phyloP scores from a whole-genome alignment of 2,329 filamentous ascomycete genomes.

The Diaporthe ilicicola region DNA sequence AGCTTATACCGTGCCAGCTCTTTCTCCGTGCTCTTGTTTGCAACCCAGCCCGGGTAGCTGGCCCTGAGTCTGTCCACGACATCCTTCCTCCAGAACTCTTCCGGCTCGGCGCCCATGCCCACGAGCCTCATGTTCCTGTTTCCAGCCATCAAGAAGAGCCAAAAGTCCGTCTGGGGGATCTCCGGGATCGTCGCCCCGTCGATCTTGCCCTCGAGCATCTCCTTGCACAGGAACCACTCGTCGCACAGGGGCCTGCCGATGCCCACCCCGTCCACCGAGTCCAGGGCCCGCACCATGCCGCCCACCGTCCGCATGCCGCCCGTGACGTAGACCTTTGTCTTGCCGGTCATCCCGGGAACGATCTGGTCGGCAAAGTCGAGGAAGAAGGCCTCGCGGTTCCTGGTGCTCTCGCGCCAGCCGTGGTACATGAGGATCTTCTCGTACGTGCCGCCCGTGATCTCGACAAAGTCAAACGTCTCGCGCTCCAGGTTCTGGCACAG shows the following conservation, averaged over 20 bases:
- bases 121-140: background rate
- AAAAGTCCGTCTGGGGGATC: background rate
- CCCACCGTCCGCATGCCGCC: constrained; percentile 63
- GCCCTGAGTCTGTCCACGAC: background rate
- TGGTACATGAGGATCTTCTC: constrained; percentile 60
- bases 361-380: constrained; percentile 66
- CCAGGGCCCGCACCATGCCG: constrained; percentile 55
- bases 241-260: background rate
- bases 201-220: background rate
- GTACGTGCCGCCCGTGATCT: constrained; percentile 69
- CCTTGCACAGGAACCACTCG: background rate
- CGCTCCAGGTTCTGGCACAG: too few relatives aligned
- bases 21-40: background rate
- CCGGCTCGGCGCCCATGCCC: background rate
- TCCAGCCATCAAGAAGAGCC: background rate
- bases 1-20: too few relatives aligned
- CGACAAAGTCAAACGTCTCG: constrained; percentile 69
- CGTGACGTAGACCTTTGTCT: constrained; percentile 67
- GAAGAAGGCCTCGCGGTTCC: constrained; percentile 67
- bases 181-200: background rate
- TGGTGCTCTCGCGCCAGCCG: constrained; percentile 62
- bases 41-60: background rate
- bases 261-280: background rate
- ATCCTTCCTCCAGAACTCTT: background rate
- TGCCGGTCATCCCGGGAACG: constrained; percentile 47